Evolutionary conservation across 2,329 filamentous ascomycete species (phyloP), one percentile per base, ranked within the genome.

Genomic region (Trichoderma sp.): DNA sequence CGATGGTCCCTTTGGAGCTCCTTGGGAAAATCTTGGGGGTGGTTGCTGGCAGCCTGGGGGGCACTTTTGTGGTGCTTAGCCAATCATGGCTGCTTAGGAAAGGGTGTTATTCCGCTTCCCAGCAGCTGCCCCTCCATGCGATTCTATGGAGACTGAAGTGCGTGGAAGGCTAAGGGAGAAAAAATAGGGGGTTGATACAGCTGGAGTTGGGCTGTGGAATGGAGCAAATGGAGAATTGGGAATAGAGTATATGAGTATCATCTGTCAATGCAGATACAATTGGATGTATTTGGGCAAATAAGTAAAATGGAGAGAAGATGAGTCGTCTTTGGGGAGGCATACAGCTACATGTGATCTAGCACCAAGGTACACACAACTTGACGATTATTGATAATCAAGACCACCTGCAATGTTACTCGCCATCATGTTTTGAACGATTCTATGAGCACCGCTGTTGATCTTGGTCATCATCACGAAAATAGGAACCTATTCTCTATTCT

Each of bases 1-100:
- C 67, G 50, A 65, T 63, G 50, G 63, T 58, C 59, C 57, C 47
- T 66, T 57, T 65, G 70, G 66, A 72, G 71, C 71, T 72, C 68
- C 71, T 64, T 71, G 63, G 64, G 71, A 73, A 75, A 75, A 75
- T 74, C 72, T 74, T 66, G 72, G 73, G 72, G 58, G 67, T 32
- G 64, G 65, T 57, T 65, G 71, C 43, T 62, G 58, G 71, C 61
- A 71, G 71, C 64, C 71, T 67, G 58, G 71, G 70, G 71, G 70
- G 43, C 61, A 20, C 8, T 43, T 30, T 57, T 55, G 71, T 47
- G 17, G 47, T 43, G 71, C 67, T 58, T 67, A 26, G 71, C 71
- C 71, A 72, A 72, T 72, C 71, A 72, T 47, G 61, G 50, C 50
- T 28, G 47, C 64, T 30, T n/a, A 66, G 68, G 67, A 67, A 68